These are phyloP conservation scores for Syzygium syzygioides DNA, from an alignment of 441 rosid species.

Conservation along the genomic window DNA sequence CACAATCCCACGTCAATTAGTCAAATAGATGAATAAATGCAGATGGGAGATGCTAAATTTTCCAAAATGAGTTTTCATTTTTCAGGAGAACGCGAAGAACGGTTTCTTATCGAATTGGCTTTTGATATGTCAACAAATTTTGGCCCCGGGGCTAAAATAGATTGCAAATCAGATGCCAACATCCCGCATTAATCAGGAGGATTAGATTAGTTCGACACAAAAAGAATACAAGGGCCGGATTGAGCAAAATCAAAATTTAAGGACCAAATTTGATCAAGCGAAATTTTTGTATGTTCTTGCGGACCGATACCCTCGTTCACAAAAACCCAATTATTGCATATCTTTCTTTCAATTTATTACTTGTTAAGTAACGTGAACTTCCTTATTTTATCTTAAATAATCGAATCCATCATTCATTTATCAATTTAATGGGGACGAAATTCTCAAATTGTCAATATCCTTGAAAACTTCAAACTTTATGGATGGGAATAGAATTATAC, in stretches of 20 bases:
- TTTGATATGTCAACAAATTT: neutral
- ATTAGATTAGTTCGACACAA: neutral
- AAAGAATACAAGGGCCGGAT: neutral
- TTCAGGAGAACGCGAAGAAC: neutral
- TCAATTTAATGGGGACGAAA: neutral
- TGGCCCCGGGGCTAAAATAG: neutral
- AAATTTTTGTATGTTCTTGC: accelerated
- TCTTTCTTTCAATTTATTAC: neutral
- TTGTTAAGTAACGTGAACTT: neutral
- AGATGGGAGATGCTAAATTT: accelerated
- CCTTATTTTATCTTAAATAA: neutral
- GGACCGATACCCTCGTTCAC: neutral
- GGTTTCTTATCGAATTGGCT: neutral
- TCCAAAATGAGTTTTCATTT: neutral
- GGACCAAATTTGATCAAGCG: neutral
- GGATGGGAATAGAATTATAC: too few species aligned
- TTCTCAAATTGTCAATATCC: neutral
- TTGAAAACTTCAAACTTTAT: too few species aligned
- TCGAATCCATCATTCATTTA: neutral
- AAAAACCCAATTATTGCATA: neutral
- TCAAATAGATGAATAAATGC: neutral
- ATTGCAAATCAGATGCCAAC: neutral
- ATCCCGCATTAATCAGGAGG: neutral
- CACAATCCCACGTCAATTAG: neutral
- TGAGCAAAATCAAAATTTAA: neutral